Base-by-base conservation (phyloP, 371 early-diverging fungal genomes). In the Chytridiales sp. region DNA sequence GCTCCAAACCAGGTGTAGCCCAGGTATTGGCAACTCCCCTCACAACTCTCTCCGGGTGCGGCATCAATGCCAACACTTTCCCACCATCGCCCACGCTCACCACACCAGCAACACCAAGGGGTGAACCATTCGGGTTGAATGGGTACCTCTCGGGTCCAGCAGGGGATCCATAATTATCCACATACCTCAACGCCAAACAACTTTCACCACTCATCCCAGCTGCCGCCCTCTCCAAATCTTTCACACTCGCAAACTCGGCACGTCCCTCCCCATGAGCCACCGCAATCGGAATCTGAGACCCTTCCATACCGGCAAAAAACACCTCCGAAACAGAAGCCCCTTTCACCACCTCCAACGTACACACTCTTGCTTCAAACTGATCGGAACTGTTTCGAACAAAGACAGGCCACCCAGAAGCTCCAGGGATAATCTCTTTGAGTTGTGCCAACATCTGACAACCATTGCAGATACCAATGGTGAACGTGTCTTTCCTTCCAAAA, bases 261-360 rank as follows among this genome's bases (percentile, higher is more conserved):
- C 88, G 82, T 47, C 98, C 98, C 82, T 98, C 98, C 57, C 95
- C 97, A 67, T 98, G 98, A 11, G 98, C 93, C 3, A 94, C 92
- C 15, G 93, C 93, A 64, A 97, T 90, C 21, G 98, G 98, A 48
- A 95, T 70, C 49, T 77, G 74, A 58, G 93, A 88, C 5, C 94
- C 96, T n/a, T 77, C 76, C 96, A 98, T 97, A 27, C 83, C 91
- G 8, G 77, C 76, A 55, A 95, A 90, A 74, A 95, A 96, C 50
- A 91, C 79, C 24, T 81, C 81, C 17, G 72, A 60, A 26, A 68
- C 34, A 19, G 27, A 21, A 56, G 53, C 29, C 22, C 34, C 38
- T n/a, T 24, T 56, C 50, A 86, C 73, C 62, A 82, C 62, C 47
- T 89, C 85, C 2, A 95, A 84, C 75, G 91, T 80, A 36, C 82